Evolutionary conservation across 2,329 filamentous ascomycete genomes (phyloP).

Genomic region (Neofusicoccum laricinum): DNA sequence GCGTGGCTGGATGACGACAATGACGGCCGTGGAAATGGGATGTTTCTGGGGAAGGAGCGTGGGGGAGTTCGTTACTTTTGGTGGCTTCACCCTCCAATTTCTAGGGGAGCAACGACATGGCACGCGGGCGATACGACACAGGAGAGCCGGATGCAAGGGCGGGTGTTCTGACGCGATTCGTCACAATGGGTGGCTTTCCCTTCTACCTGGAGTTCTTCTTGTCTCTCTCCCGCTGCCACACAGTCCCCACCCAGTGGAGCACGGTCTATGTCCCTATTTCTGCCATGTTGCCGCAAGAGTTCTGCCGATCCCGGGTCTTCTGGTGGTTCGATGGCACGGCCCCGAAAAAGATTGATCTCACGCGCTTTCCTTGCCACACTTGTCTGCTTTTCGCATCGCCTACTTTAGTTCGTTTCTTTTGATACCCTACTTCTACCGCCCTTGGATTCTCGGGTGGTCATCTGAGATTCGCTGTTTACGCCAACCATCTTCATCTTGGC

Average conservation of each 20-base stretch:
- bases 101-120: background rate
- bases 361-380: background rate
- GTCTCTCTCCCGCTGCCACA: background rate
- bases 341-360: background rate
- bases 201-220: background rate
- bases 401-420: constrained; percentile 15
- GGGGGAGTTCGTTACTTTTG: background rate
- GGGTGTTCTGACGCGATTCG: background rate
- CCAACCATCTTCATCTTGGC: background rate
- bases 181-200: background rate
- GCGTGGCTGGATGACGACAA: background rate
- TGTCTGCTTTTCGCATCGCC: background rate
- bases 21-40: background rate
- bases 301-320: background rate
- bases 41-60: background rate
- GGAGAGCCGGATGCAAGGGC: background rate
- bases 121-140: background rate
- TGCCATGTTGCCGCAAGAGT: background rate
- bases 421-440: constrained; percentile 14
- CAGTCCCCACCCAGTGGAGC: background rate
- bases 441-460: constrained; percentile 1
- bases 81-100: background rate
- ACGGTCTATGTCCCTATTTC: background rate
- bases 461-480: constrained; percentile 5
- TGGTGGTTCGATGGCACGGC: background rate